Evolutionary conservation across 352 stramenopile species (phyloP), one percentile per base, ranked within the genome.

Genomic region (Phytophthora uliginosa): DNA sequence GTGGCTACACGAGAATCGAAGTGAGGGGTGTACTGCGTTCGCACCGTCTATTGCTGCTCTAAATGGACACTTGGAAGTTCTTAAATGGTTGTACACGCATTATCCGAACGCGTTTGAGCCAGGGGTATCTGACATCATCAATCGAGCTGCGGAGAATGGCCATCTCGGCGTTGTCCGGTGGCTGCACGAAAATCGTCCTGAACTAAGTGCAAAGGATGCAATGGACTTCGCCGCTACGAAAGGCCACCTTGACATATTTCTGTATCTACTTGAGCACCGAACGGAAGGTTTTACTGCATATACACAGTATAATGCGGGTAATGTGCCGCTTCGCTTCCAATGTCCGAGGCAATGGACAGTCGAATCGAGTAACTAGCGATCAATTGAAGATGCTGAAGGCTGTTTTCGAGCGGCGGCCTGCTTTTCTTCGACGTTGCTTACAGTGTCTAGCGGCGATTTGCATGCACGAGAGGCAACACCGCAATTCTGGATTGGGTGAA

Each of bases 261-360:
- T 57, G 22, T 57, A 36, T n/a, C 24, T 57, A 9, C 51, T 48
- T 38, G 51, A 57, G 4, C 51, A 57, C 26, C 10, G 51, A 12
- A 20, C 1, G 17, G n/a, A n/a, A n/a, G n/a, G n/a, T n/a, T n/a
- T n/a, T n/a, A n/a, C n/a, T n/a, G n/a, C n/a, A 57, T 28, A 20
- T 57, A 3, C n/a, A 20, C n/a, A n/a, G n/a, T n/a, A n/a, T n/a
- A 28, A 26, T 57, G 8, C 7, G n/a, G n/a, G n/a, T n/a, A n/a
- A n/a, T 17, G 13, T 38, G 22, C 5, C 26, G n/a, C n/a, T 57
- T 57, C 40, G 18, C 5, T n/a, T n/a, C n/a, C n/a, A n/a, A n/a
- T n/a, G n/a, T n/a, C n/a, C n/a, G n/a, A n/a, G n/a, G n/a, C n/a
- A n/a, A n/a, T n/a, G n/a, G n/a, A n/a, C n/a, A n/a, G n/a, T 20